Conservation (phyloP, 306 rosid genomes). For the Hippophae gyantsensis region DNA sequence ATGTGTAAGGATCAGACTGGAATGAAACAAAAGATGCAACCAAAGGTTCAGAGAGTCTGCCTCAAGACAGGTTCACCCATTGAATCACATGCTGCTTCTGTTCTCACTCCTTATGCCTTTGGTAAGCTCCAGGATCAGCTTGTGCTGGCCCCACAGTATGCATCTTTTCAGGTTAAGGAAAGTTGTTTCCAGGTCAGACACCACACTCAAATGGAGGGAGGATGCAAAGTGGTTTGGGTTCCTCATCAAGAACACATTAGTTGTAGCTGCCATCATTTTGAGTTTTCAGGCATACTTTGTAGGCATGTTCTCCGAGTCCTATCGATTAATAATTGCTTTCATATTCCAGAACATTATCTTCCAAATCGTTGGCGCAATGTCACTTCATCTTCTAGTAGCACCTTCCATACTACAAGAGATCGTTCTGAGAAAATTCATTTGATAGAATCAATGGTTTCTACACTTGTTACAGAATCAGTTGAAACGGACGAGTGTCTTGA, state of each 20-base stretch:
- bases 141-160: conserved; percentile 76
- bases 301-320: conserved; percentile 67
- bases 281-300: conserved; percentile 41
- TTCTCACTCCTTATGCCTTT: conserved; percentile 69
- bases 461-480: conserved; percentile 50
- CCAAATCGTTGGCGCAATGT: conserved; percentile 52
- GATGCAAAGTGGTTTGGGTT: conserved; percentile 63
- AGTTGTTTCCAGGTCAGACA: conserved; percentile 78
- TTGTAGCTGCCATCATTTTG: conserved; percentile 34
- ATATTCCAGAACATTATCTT: conserved; percentile 65
- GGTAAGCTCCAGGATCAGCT: conserved; percentile 80
- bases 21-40: conserved; percentile 57
- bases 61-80: conserved; percentile 83
- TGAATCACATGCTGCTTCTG: conserved; percentile 73
- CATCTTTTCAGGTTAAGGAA: conserved; percentile 57
- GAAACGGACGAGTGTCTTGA: conserved; percentile 72
- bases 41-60: conserved; percentile 55
- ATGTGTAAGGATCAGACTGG: conserved; percentile 61
- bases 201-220: conserved; percentile 75
- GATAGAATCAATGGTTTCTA: conserved; percentile 56
- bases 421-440: conserved; percentile 50
- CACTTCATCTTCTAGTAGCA: conserved; percentile 32
- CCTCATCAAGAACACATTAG: conserved; percentile 66
- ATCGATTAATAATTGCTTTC: conserved; percentile 76
- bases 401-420: conserved; percentile 36